phyloP scores from a whole-genome alignment of 495 filamentous ascomycete genomes.

The Collariella sp. region DNA sequence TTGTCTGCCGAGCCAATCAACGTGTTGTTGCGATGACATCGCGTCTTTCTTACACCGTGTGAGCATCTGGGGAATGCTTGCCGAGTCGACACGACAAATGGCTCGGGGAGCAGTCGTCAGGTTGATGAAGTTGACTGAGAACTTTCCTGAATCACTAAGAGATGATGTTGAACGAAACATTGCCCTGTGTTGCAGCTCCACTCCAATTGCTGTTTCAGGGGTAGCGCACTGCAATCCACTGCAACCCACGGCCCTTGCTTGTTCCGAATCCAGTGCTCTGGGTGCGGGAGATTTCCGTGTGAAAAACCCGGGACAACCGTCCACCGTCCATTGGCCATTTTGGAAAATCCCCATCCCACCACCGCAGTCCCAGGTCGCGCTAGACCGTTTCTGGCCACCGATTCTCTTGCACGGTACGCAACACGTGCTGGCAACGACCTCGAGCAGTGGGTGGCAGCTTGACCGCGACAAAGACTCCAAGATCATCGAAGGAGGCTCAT shows the following conservation, averaged over 20 bases:
- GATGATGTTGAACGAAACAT: too few species aligned
- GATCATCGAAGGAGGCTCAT: neutral
- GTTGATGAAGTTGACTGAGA: too few species aligned
- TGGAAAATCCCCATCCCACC: neutral
- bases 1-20: too few species aligned
- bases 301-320: neutral
- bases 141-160: neutral
- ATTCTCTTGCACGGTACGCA: neutral
- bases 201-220: conserved; percentile 1
- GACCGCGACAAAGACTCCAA: neutral
- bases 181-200: too few species aligned
- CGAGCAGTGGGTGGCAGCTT: neutral
- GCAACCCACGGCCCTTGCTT: neutral
- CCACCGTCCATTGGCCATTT: neutral
- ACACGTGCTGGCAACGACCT: conserved; percentile 2
- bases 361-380: neutral
- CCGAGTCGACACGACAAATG: too few species aligned
- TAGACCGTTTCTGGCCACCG: neutral
- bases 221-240: neutral
- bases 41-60: too few species aligned
- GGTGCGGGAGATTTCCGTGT: conserved; percentile 8
- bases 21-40: too few species aligned
- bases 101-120: too few species aligned
- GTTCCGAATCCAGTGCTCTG: neutral
- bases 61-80: too few species aligned